A percentile compares a stretch with the other conserved stretches of the same genome.
phyloP scores from a whole-genome alignment of 441 rosid species.

The Syzygium syzygioides region DNA sequence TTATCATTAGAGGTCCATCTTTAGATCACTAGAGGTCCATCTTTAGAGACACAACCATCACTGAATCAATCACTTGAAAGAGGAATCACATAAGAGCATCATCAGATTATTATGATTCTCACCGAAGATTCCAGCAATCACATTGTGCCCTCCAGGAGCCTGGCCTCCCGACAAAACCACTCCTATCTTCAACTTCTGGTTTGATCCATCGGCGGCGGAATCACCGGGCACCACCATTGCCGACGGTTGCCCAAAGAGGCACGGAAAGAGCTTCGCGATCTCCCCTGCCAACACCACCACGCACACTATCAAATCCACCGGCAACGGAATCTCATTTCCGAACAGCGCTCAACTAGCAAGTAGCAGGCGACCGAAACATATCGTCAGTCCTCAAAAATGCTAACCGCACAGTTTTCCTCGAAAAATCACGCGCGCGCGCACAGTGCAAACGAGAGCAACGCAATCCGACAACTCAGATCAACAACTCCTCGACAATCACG shows the following conservation, averaged over 20 bases:
- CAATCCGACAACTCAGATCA: background rate
- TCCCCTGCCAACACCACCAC: conserved; percentile 39
- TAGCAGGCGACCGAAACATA: background rate
- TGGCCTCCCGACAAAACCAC: conserved; percentile 98
- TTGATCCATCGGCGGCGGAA: conserved; percentile 21
- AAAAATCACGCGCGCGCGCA: background rate
- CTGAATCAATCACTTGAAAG: background rate
- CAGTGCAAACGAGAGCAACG: background rate
- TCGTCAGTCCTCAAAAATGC: background rate
- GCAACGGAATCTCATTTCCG: background rate
- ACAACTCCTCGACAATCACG: background rate
- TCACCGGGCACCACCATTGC: conserved; percentile 50
- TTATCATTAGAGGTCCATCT: background rate
- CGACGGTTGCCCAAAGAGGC: conserved; percentile 86
- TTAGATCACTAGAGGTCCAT: background rate
- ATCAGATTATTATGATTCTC: background rate
- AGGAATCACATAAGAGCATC: background rate
- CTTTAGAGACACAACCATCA: background rate
- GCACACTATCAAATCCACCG: conserved; percentile 9
- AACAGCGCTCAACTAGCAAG: background rate
- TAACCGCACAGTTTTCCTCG: background rate
- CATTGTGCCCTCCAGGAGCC: conserved; percentile 99
- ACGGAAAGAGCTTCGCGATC: conserved; percentile 89
- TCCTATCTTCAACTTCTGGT: conserved; percentile 73
- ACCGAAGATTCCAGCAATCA: conserved; percentile 90